These are phyloP conservation scores for Nematocida sp. DNA, from an alignment of 371 early-diverging fungal genomes.

Conservation along the genomic window DNA sequence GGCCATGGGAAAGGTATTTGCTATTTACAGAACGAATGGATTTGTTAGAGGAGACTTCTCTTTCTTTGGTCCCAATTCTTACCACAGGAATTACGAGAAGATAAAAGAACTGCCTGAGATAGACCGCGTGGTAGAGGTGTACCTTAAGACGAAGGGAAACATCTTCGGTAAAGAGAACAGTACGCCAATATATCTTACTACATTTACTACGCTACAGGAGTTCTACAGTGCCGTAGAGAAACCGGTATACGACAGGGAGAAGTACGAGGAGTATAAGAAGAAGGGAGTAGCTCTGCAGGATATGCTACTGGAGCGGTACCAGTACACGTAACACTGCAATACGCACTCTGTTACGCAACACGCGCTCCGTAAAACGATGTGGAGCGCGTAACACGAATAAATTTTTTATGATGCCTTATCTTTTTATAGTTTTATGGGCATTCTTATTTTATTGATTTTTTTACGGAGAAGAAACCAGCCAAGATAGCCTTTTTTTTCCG, in stretches of 20 bases:
- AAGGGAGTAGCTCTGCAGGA: neutral
- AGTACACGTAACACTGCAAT: neutral
- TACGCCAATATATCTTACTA: slow-evolving; percentile 9
- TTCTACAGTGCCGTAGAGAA: slow-evolving; percentile 17
- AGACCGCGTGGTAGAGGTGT: slow-evolving; percentile 14
- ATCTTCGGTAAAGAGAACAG: too few relatives aligned
- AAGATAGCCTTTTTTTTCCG: neutral
- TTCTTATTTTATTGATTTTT: neutral
- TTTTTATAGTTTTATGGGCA: neutral
- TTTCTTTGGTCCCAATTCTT: slow-evolving; percentile 1
- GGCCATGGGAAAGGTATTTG: slow-evolving; percentile 30
- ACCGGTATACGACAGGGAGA: slow-evolving; percentile 12
- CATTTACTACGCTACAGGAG: slow-evolving; percentile 6
- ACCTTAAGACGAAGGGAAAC: too few relatives aligned
- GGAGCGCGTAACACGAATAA: too few relatives aligned
- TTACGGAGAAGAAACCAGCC: slow-evolving; percentile 20
- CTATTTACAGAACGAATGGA: slow-evolving; percentile 41
- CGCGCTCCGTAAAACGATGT: too few relatives aligned
- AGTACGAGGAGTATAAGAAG: neutral
- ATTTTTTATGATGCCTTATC: too few relatives aligned
- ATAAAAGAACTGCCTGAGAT: neutral
- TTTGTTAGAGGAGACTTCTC: slow-evolving; percentile 28
- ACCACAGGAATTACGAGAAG: slow-evolving; percentile 12
- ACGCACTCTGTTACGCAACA: too few relatives aligned
- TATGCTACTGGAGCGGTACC: neutral